A percentile compares a stretch with the other conserved stretches of the same genome.
These are phyloP conservation scores for Paecilomyces niveus DNA, from an alignment of 2,329 filamentous ascomycete genomes.

Conservation along the genomic window DNA sequence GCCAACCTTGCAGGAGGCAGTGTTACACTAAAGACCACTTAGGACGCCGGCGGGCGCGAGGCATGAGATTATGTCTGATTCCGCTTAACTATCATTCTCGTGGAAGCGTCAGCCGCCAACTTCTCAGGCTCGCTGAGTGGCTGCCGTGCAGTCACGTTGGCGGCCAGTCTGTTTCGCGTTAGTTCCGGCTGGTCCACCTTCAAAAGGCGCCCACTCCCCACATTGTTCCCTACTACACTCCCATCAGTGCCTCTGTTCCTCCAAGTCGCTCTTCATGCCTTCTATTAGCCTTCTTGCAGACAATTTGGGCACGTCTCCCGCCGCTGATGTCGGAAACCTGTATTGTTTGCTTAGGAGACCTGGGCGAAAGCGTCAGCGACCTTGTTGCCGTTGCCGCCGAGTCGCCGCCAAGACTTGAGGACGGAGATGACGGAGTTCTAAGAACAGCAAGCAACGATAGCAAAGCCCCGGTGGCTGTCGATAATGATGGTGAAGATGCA, in stretches of 20 bases:
- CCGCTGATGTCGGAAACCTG: conserved; percentile 58
- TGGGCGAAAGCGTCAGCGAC: conserved; percentile 52
- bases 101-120: not conserved
- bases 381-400: conserved; percentile 36
- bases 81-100: not conserved
- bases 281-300: conserved; percentile 20
- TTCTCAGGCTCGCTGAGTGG: not conserved
- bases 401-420: conserved; percentile 36
- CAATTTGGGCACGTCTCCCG: conserved; percentile 19
- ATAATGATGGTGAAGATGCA: conserved; percentile 30
- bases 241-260: conserved; percentile 1
- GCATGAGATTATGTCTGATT: no score
- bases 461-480: conserved; percentile 11
- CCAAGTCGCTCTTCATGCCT: conserved; percentile 33
- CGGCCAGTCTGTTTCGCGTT: conserved; percentile 30
- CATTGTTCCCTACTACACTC: conserved; percentile 7
- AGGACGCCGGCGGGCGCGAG: not conserved
- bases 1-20: not conserved
- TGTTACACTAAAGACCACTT: not conserved
- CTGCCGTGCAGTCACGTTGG: conserved; percentile 27
- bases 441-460: conserved; percentile 16
- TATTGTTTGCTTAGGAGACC: conserved; percentile 66
- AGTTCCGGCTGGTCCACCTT: conserved; percentile 31
- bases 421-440: conserved; percentile 14
- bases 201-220: conserved; percentile 26